A percentile compares a stretch with the other conserved stretches of the same genome.
Conservation (phyloP, 176 grass and related monocot genomes). For the Phragmites australis region DNA sequence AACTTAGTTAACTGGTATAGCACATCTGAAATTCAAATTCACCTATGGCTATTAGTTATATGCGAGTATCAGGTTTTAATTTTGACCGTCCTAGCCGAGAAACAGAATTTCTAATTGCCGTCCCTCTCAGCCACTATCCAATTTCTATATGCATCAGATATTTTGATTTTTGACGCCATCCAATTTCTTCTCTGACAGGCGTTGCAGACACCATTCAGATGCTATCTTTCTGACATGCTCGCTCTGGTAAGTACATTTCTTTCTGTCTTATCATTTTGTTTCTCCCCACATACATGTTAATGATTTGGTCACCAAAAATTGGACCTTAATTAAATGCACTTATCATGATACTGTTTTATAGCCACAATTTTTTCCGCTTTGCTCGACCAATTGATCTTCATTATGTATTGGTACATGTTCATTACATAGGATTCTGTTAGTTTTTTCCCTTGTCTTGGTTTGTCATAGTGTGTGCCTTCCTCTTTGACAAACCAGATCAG, state of each 20-base stretch:
- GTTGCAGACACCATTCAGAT: slow-evolving; percentile 71
- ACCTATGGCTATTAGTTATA: background rate
- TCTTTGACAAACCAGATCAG: background rate
- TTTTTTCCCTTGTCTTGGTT: background rate
- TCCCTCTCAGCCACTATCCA: background rate
- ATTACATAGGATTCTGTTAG: background rate
- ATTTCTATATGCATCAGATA: background rate
- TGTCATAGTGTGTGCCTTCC: background rate
- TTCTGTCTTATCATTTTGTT: background rate
- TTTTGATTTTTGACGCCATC: background rate
- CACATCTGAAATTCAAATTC: background rate
- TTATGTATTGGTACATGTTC: background rate
- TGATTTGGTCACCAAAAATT: background rate
- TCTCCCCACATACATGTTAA: background rate
- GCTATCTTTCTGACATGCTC: slow-evolving; percentile 78
- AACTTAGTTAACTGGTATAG: background rate
- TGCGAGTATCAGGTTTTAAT: background rate
- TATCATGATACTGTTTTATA: background rate
- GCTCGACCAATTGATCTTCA: background rate
- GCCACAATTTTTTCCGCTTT: background rate
- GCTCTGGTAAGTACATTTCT: slow-evolving; percentile 61
- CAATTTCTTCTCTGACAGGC: slow-evolving; percentile 46
- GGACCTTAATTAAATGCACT: background rate
- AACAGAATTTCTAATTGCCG: background rate
- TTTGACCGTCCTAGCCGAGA: background rate